Evolutionary conservation across 495 filamentous ascomycete genomes (phyloP).

Genomic region (Corynascus novoguineensis): DNA sequence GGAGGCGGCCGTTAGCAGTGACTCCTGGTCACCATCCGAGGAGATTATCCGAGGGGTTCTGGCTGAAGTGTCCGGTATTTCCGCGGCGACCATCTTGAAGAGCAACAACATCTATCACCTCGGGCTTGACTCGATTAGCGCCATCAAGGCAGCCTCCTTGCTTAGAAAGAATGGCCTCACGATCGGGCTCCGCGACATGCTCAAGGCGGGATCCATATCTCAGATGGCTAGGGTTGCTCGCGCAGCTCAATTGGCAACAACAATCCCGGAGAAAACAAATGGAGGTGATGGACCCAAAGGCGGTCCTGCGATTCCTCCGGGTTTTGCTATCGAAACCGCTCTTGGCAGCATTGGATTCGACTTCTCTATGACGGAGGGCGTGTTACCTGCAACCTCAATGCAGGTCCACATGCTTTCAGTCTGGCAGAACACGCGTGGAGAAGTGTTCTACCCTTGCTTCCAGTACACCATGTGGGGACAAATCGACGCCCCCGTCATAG

Average conservation of each 20-base stretch:
- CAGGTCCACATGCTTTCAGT: slow-evolving; percentile 65
- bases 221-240: slow-evolving; percentile 41
- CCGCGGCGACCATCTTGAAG: slow-evolving; percentile 54
- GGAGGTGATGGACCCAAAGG: neutral
- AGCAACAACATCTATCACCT: slow-evolving; percentile 74
- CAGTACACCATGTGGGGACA: slow-evolving; percentile 40
- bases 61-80: slow-evolving; percentile 55
- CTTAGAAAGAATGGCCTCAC: slow-evolving; percentile 54
- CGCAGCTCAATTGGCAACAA: neutral
- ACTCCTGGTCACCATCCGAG: slow-evolving; percentile 45
- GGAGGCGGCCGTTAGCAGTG: neutral
- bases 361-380: slow-evolving; percentile 42
- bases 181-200: slow-evolving; percentile 59
- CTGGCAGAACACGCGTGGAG: slow-evolving; percentile 59
- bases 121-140: slow-evolving; percentile 85
- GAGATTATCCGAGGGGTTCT: slow-evolving; percentile 55
- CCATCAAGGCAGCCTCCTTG: slow-evolving; percentile 66
- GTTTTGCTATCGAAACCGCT: slow-evolving; percentile 29
- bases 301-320: neutral
- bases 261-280: neutral
- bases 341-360: slow-evolving; percentile 30
- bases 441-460: slow-evolving; percentile 60
- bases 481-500: slow-evolving; percentile 34
- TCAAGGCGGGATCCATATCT: slow-evolving; percentile 56
- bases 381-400: slow-evolving; percentile 62